Evolutionary conservation across 2,329 filamentous ascomycete species (phyloP), one percentile per base, ranked within the genome.

Genomic region (Scedosporium boydii): DNA sequence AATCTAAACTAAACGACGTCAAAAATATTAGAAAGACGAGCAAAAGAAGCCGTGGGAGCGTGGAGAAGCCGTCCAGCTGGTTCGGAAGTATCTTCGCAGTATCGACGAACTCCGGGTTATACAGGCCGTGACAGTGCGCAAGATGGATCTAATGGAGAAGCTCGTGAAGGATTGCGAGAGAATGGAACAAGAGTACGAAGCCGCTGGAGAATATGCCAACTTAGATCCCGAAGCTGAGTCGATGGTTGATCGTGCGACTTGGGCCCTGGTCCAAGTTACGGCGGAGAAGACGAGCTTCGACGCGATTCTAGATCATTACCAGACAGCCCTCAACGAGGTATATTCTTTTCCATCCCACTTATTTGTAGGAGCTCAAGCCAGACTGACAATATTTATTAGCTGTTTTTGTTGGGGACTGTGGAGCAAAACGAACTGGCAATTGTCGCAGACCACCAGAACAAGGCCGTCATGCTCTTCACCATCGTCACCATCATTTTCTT

Each of bases 401-500:
- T 55, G 6, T 55, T 55, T 26, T 29, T 55, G 23, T 27, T 55
- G 21, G 51, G 51, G 6, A 55, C 51, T 3, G 51, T 55, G 18
- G 51, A 55, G 12, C 51, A 55, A 26, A 55, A 55, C 23, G 51
- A 55, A 14, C 12, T 55, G 18, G 51, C 51, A 18, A 55, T 55
- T 23, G 51, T 55, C 23, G 51, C 51, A 55, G 51, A 55, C 51
- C 51, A 55, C 51, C 51, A 55, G 23, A 55, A 55, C 23, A 55
- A 55, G 51, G 51, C 51, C 18, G 80, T 87, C 63, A 85, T 87
- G 81, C 84, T 87, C 64, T 87, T 88, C 70, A 87, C 84, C 7
- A 84, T 78, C 0, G 83, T 84, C 63, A 84, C 82, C 10, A 81
- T 87, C 62, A 84, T 87, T n/a, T 87, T 86, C 72, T 72, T 87